Conservation (phyloP, 2,329 filamentous ascomycete species). For the Pseudogymnoascus sp. region DNA sequence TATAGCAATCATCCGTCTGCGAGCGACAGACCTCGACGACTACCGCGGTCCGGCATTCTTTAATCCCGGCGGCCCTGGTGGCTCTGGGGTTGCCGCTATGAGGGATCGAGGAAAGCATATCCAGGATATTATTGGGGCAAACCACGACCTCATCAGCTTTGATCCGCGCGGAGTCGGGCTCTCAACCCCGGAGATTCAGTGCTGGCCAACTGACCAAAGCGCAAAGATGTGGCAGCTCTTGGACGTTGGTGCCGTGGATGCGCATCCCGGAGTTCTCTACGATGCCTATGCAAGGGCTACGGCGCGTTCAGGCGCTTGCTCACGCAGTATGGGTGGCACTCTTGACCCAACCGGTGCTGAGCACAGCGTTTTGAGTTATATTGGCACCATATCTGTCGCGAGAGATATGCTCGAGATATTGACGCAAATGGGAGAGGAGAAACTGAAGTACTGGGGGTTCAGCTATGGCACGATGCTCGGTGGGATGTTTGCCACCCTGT, state of each 20-base stretch:
- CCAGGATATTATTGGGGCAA: slow-evolving; percentile 32
- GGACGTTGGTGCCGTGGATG: slow-evolving; percentile 39
- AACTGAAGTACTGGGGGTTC: slow-evolving; percentile 43
- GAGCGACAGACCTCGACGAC: slow-evolving; percentile 17
- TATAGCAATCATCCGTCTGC: slow-evolving; percentile 19
- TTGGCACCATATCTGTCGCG: slow-evolving; percentile 29
- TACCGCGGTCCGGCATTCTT: slow-evolving; percentile 32
- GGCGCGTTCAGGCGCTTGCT: slow-evolving; percentile 38
- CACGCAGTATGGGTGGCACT: slow-evolving; percentile 16
- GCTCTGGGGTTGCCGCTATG: slow-evolving; percentile 32
- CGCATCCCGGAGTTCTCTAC: slow-evolving; percentile 39
- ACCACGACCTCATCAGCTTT: slow-evolving; percentile 41
- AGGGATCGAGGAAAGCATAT: slow-evolving; percentile 25
- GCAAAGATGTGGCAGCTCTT: slow-evolving; percentile 37
- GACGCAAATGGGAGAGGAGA: slow-evolving; percentile 23
- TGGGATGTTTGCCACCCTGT: slow-evolving; percentile 38
- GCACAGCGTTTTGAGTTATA: slow-evolving; percentile 26
- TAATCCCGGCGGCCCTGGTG: slow-evolving; percentile 42
- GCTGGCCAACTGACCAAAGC: slow-evolving; percentile 39
- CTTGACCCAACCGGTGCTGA: slow-evolving; percentile 21
- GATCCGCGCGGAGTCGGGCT: slow-evolving; percentile 44
- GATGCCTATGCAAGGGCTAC: slow-evolving; percentile 38
- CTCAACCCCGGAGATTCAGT: slow-evolving; percentile 44
- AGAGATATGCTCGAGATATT: slow-evolving; percentile 33
- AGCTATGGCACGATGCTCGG: slow-evolving; percentile 42